Percentiles rank a stretch among this genome's conserved stretches.
Evolutionary conservation across 805 yeast genomes (phyloP).

Genomic region (Candida rishiriensis): DNA sequence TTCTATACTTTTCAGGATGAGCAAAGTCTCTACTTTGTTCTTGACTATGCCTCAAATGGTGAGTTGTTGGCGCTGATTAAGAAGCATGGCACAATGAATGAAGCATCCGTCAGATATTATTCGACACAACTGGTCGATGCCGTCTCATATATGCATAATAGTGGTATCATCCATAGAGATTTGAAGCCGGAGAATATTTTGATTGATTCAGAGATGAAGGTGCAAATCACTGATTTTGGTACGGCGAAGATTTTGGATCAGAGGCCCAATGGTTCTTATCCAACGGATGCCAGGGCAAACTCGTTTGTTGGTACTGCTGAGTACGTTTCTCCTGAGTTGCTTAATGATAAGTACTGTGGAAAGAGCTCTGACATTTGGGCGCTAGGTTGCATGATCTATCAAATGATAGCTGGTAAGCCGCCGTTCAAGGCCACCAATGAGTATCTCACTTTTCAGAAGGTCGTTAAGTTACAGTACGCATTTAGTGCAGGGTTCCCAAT

Average conservation of each 20-base stretch:
- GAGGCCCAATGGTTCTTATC: slow-evolving; percentile 49
- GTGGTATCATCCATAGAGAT: slow-evolving; percentile 78
- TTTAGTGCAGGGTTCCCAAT: slow-evolving; percentile 82
- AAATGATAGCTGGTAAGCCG: slow-evolving; percentile 63
- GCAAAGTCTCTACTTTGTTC: slow-evolving; percentile 63
- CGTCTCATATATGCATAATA: slow-evolving; percentile 62
- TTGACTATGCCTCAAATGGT: slow-evolving; percentile 78
- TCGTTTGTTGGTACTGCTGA: slow-evolving; percentile 88
- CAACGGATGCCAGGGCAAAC: slow-evolving; percentile 63
- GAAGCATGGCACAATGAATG: slow-evolving; percentile 65
- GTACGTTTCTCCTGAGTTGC: slow-evolving; percentile 75
- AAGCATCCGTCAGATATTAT: slow-evolving; percentile 62
- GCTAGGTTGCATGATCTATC: slow-evolving; percentile 54
- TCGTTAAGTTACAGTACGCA: slow-evolving; percentile 74
- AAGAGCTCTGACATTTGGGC: slow-evolving; percentile 62
- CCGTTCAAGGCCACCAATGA: slow-evolving; percentile 85
- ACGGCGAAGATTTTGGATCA: slow-evolving; percentile 72
- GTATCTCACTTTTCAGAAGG: slow-evolving; percentile 76
- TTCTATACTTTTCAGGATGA: slow-evolving; percentile 81
- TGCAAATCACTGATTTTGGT: slow-evolving; percentile 79
- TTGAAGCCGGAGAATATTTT: slow-evolving; percentile 80
- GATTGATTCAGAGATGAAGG: slow-evolving; percentile 53
- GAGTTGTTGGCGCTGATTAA: slow-evolving; percentile 67
- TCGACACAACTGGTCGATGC: slow-evolving; percentile 74
- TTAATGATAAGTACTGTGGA: slow-evolving; percentile 66